Base-by-base conservation (phyloP, 106 monocot genomes). In the Allium fistulosum region DNA sequence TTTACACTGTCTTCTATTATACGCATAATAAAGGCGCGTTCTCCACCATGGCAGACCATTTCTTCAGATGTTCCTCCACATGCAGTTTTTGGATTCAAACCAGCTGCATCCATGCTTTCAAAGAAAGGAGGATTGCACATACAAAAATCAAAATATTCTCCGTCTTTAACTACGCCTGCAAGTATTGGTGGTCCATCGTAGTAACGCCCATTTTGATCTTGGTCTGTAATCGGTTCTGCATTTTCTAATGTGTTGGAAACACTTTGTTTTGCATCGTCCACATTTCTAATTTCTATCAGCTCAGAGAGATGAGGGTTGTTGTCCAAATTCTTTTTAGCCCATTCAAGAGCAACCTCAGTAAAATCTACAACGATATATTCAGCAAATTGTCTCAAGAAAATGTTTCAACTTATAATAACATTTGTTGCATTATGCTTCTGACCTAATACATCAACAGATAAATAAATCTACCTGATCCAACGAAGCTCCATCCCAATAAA, bases 41-140 rank as follows among this genome's bases (percentile, higher is more conserved):
- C 99, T 5, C 99, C 99, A 57, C 99, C 99, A 72, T 80, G 79
- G 51, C 77, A 99, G 17, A 99, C 99, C 99, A 99, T 93, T 76
- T 93, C 99, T 53, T 77, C 79, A 11, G 45, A 6, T 15, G 96
- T 88, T 28, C 96, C 92, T 65, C 93, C 90, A 72, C 92, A 99
- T 9, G 99, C 68, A 46, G 99, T 99, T 73, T 70, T 90, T 18
- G 99, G 99, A 47, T 99, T 99, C 50, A 93, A 79, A 57, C 90
- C 81, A 5, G 99, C 84, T 78, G 83, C 93, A 63, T 85, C 83
- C 37, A 90, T 75, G 75, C 72, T 80, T 68, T 87, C 87, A 78
- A 99, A 99, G 69, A 99, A 99, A 14, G 99, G 99, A 60, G 99
- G 99, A 17, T 99, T 99, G 68, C 93, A 99, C 93, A 99, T 99